phyloP scores from a whole-genome alignment of 2,329 filamentous ascomycete species.

The Diaporthe destruens region DNA sequence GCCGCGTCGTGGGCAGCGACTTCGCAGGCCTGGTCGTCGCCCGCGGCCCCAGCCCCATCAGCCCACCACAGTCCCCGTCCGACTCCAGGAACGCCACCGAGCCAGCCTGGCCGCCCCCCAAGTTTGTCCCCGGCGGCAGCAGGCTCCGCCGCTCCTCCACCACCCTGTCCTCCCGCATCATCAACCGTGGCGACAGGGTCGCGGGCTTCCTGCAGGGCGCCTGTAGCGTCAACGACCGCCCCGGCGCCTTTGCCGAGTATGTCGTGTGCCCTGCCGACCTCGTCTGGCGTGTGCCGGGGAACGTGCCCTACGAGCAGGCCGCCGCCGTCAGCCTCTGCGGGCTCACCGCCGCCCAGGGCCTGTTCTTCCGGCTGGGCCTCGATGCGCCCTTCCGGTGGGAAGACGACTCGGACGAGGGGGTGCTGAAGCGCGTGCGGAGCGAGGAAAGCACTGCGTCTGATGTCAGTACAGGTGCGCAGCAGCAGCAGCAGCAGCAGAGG shows the following conservation, averaged over 20 bases:
- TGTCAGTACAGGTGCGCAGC: background rate
- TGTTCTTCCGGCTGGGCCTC: slow-evolving; percentile 55
- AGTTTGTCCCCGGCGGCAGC: background rate
- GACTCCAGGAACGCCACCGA: background rate
- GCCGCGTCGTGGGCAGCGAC: slow-evolving; percentile 55
- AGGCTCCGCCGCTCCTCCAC: slow-evolving; percentile 39
- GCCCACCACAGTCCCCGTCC: background rate
- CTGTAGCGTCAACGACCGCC: slow-evolving; percentile 55
- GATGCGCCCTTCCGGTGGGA: slow-evolving; percentile 50
- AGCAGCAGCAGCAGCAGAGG: slow-evolving; percentile 33
- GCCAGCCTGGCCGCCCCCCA: background rate
- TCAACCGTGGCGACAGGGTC: slow-evolving; percentile 50
- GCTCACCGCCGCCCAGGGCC: slow-evolving; percentile 57
- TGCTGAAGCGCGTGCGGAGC: slow-evolving; percentile 32
- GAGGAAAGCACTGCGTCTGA: background rate
- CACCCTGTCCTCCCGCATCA: slow-evolving; percentile 34
- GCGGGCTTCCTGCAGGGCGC: slow-evolving; percentile 59
- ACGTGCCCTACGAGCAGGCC: slow-evolving; percentile 53
- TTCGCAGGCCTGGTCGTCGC: slow-evolving; percentile 54
- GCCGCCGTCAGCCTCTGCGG: slow-evolving; percentile 56
- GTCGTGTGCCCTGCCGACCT: slow-evolving; percentile 52
- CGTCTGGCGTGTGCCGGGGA: slow-evolving; percentile 52
- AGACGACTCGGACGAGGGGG: slow-evolving; percentile 34
- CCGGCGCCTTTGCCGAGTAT: slow-evolving; percentile 61
- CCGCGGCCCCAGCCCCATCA: slow-evolving; percentile 30